Evolutionary conservation across 371 early-diverging fungal genomes (phyloP).

Genomic region (Choanephora cucurbitarum): DNA sequence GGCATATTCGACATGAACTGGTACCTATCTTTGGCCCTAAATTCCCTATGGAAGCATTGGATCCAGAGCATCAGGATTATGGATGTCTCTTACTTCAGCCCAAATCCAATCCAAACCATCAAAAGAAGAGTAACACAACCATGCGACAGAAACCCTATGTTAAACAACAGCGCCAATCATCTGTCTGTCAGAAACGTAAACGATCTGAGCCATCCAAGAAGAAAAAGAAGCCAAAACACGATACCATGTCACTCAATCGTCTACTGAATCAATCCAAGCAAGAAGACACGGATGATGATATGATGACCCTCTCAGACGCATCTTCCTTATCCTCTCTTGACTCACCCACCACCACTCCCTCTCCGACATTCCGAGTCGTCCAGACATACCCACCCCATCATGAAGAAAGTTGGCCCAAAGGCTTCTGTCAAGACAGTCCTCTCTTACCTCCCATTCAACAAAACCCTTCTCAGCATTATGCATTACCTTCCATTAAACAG

Average conservation of each 20-base stretch:
- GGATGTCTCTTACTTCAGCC: constrained; percentile 47
- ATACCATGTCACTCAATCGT: constrained; percentile 35
- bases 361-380: constrained; percentile 36
- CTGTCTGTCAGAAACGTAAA: no score
- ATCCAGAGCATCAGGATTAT: constrained; percentile 54
- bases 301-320: not conserved
- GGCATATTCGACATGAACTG: constrained; percentile 60
- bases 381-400: constrained; percentile 25
- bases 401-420: no score
- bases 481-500: not conserved
- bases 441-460: constrained; percentile 10
- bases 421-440: not conserved
- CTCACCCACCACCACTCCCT: constrained; percentile 31
- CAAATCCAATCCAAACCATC: constrained; percentile 8
- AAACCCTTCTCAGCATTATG: not conserved
- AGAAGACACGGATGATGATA: constrained; percentile 7
- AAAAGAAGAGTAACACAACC: constrained; percentile 10
- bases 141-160: constrained; percentile 13
- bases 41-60: constrained; percentile 54
- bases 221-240: constrained; percentile 10
- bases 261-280: constrained; percentile 31
- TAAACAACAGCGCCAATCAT: no score
- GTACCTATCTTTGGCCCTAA: constrained; percentile 63
- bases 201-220: no score
- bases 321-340: constrained; percentile 13